Evolutionary conservation across 106 monocot genomes (phyloP).

Genomic region (Dioscorea dumetorum): DNA sequence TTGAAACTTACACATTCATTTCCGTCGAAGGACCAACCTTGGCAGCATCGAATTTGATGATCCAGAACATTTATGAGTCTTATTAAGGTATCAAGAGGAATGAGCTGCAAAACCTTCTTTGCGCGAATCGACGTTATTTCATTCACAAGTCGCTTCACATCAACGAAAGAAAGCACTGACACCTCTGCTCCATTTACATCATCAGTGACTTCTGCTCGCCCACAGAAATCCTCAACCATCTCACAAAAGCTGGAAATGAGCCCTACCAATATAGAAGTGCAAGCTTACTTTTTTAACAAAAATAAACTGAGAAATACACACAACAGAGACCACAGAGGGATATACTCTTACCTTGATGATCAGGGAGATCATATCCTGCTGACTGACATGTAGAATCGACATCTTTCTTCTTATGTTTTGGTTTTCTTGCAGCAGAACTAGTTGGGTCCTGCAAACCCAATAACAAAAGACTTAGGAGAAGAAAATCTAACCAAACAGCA

Average conservation of each 20-base stretch:
- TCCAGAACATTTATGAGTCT: slow-evolving; percentile 79
- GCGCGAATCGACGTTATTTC: slow-evolving; percentile 57
- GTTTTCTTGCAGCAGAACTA: slow-evolving; percentile 48
- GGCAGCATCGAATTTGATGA: slow-evolving; percentile 73
- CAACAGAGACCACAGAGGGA: not conserved
- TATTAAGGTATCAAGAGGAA: slow-evolving; percentile 61
- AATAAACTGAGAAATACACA: not conserved
- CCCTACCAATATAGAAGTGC: slow-evolving; percentile 21
- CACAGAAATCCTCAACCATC: slow-evolving; percentile 78
- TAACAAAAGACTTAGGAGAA: slow-evolving; percentile 2
- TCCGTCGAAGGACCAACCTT: slow-evolving; percentile 69
- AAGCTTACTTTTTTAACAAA: not conserved
- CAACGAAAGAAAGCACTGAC: slow-evolving; percentile 47
- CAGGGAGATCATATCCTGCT: slow-evolving; percentile 30
- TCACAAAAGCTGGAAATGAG: slow-evolving; percentile 56
- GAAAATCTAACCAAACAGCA: slow-evolving; percentile 4
- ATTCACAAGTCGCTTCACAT: slow-evolving; percentile 66
- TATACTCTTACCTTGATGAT: slow-evolving; percentile 55
- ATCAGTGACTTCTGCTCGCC: slow-evolving; percentile 61
- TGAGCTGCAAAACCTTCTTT: slow-evolving; percentile 65
- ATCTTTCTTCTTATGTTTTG: slow-evolving; percentile 79
- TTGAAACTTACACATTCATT: slow-evolving; percentile 60
- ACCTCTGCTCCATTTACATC: slow-evolving; percentile 44
- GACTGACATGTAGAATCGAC: slow-evolving; percentile 26
- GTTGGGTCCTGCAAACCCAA: slow-evolving; percentile 34